Percentiles rank a stretch among this genome's conserved stretches.
These are phyloP conservation scores for Umbelopsis sp. DNA, from an alignment of 192 early-diverging fungal genomes.

Conservation along the genomic window DNA sequence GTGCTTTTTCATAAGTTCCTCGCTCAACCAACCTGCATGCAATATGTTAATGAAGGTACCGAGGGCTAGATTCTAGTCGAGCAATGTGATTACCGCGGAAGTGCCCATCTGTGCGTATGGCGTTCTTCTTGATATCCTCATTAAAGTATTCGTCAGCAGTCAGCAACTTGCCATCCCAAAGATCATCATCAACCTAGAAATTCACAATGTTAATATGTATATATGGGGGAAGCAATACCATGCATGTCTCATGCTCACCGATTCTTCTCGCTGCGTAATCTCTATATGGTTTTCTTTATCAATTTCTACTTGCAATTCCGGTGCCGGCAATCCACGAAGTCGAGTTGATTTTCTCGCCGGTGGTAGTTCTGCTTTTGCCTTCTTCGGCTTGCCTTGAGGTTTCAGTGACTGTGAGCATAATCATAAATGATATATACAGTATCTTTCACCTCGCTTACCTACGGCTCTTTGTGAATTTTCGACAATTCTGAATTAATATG, in stretches of 20 bases:
- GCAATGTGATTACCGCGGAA: slow-evolving; percentile 27
- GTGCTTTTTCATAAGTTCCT: slow-evolving; percentile 56
- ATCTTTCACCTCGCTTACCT: slow-evolving; percentile 17
- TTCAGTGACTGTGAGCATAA: neutral
- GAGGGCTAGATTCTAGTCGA: too few species aligned
- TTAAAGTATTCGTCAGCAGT: slow-evolving; percentile 62
- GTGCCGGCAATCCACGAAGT: slow-evolving; percentile 36
- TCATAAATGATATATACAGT: neutral
- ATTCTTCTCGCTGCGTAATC: slow-evolving; percentile 13
- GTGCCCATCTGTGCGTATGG: slow-evolving; percentile 63
- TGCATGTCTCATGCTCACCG: neutral
- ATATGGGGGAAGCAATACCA: too few species aligned
- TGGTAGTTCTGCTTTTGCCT: slow-evolving; percentile 7
- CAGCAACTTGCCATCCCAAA: slow-evolving; percentile 45
- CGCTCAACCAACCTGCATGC: slow-evolving; percentile 59
- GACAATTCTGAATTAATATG: slow-evolving; percentile 18
- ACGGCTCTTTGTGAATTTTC: slow-evolving; percentile 18
- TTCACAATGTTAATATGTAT: neutral
- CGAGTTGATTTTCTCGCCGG: slow-evolving; percentile 31
- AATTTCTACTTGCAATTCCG: slow-evolving; percentile 4
- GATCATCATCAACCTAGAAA: slow-evolving; percentile 19
- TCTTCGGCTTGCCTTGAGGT: slow-evolving; percentile 20
- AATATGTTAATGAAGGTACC: neutral
- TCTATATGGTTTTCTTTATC: slow-evolving; percentile 42
- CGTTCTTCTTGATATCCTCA: slow-evolving; percentile 41